Base-by-base conservation (phyloP, 306 rosid species). In the Potentilla sterilis region DNA sequence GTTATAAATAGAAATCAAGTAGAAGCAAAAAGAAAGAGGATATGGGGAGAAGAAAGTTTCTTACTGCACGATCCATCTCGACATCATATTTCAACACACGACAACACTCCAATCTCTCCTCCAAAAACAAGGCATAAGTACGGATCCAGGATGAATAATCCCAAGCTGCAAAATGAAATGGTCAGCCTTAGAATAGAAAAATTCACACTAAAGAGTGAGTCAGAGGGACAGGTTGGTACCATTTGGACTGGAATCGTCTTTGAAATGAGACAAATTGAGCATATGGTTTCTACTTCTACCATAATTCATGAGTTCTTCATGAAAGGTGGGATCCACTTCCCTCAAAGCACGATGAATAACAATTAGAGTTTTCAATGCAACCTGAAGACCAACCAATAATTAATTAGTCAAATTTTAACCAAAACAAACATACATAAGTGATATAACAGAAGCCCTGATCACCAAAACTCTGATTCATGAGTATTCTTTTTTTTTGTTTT, bases 301-400 rank as follows among this genome's bases (percentile, higher is more conserved):
- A 90, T 92, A 96, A 77, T 96, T 92, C 51, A 92, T 89, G 73
- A 96, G 93, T 80, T 96, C 99, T 84, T 96, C 99, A 32, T 89
- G 97, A 86, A 96, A 96, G 57, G 99, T 92, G 28, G 98, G 98
- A 78, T 96, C 99, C 81, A 96, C 98, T 83, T 96, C 99, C 89
- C 98, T 89, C 76, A 96, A 57, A 87, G 99, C 99, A 73, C 99
- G 99, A 79, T 96, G 99, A 81, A 96, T 96, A 72, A 96, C 97
- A 57, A 92, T 75, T 58, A 96, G 86, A 72, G 99, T 92, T 84
- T 96, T 96, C 84, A 90, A 69, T 38, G 99, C 99, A 82, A 96
- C 99, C 99, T 96, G 74, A 64, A 66, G 58, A 61, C 64, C 71
- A 80, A 66, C 47, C 75, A 84, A 79, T 66, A 68, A 80, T 82